Base-by-base conservation (phyloP, 257 asterid species). In the Solanum pennellii region DNA sequence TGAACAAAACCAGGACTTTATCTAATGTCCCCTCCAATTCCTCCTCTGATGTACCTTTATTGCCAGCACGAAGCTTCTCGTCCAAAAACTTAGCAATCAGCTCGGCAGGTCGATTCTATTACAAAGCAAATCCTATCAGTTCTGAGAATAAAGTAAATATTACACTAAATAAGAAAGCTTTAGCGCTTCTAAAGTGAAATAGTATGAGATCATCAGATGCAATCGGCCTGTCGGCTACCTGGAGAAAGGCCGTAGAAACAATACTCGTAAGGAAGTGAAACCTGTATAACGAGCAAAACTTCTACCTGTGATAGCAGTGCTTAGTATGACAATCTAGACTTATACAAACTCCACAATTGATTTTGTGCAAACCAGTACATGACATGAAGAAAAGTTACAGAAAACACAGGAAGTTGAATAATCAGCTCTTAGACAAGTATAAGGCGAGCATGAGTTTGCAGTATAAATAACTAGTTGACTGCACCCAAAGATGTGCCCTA, bases 11-110 rank as follows among this genome's bases (percentile, higher is more conserved):
- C 95, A 97, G 90, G 88, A 96, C 99, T 95, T 93, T 97, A 87
- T 97, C 99, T 31, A 97, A 96, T 85, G 98, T 97, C 37, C 98
- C 96, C 95, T 97, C 99, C 93, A 97, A 90, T 90, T 96, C 99
- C 94, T 97, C 99, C 94, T 97, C 99, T 72, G 99, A 97, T 66
- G 98, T 94, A 88, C 99, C 99, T 93, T 97, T 96, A 90, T 97
- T 97, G 86, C 99, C 99, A 62, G 99, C 98, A 35, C 99, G 99
- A 69, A 97, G 98, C 90, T 96, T 97, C 92, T 97, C 99, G 56
- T 97, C 99, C 87, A 97, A 93, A 92, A 96, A 97, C 91, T 96
- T 97, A 79, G 99, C 99, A 85, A 97, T 95, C 41, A 97, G 92
- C 96, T 97, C 99, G 86, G 99, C 99, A 86, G 99, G 98, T 29